phyloP scores from a whole-genome alignment of 2,329 filamentous ascomycete genomes.

The Hypomyces perniciosus region DNA sequence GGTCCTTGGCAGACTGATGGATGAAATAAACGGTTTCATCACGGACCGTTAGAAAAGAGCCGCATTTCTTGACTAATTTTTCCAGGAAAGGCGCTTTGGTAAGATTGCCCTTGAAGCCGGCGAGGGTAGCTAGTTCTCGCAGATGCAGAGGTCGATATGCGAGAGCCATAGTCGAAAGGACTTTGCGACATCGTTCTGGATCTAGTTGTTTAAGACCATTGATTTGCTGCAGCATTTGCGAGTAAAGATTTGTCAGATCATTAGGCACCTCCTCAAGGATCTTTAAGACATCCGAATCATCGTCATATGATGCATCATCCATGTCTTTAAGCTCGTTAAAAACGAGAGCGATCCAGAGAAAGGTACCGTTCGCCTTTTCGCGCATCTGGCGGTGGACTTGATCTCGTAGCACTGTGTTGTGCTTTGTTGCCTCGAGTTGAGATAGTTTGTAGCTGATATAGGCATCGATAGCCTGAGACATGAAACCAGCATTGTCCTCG shows the following conservation, averaged over 20 bases:
- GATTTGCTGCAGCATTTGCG: neutral
- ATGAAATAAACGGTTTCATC: too few relatives aligned
- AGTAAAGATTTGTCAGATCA: neutral
- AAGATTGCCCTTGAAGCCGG: neutral
- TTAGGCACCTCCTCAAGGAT: too few relatives aligned
- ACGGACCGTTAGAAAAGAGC: too few relatives aligned
- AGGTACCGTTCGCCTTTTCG: slow-evolving; percentile 30
- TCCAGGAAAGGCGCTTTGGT: neutral
- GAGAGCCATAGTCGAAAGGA: neutral
- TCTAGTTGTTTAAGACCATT: neutral
- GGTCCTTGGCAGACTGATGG: too few relatives aligned
- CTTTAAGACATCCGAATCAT: too few relatives aligned
- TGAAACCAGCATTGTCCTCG: slow-evolving; percentile 20
- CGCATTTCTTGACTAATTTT: neutral
- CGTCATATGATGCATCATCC: too few relatives aligned
- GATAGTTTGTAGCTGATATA: neutral
- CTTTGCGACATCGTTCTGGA: neutral
- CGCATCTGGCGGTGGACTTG: slow-evolving; percentile 16
- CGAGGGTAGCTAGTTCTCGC: neutral
- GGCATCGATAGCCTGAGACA: slow-evolving; percentile 3
- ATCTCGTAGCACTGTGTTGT: slow-evolving; percentile 3
- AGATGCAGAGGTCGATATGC: neutral
- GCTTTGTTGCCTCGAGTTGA: neutral
- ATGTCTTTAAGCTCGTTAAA: slow-evolving; percentile 4
- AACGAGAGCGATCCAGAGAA: slow-evolving; percentile 20